A percentile compares a stretch with the other conserved stretches of the same genome.
Conservation (phyloP, 306 rosid genomes). For the Prunus fruticosa region DNA sequence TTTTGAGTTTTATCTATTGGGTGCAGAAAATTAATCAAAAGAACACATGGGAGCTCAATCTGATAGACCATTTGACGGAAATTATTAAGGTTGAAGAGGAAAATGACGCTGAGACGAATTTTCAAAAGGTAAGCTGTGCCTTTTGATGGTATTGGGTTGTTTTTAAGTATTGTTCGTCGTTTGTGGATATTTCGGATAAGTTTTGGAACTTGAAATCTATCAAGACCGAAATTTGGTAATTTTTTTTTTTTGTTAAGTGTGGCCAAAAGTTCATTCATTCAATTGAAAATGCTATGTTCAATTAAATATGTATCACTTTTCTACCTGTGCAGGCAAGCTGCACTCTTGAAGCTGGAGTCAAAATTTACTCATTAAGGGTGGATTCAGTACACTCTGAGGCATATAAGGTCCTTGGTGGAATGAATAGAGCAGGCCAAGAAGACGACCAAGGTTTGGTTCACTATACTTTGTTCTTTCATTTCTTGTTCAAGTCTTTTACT, state of each 20-base stretch:
- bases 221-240: background rate
- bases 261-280: background rate
- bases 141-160: background rate
- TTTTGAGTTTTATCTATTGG: background rate
- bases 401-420: constrained; percentile 94
- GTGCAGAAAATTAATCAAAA: constrained; percentile 97
- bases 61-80: constrained; percentile 90
- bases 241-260: background rate
- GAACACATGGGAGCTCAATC: constrained; percentile 89
- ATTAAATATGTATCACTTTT: constrained; percentile 9
- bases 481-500: background rate
- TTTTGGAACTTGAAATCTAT: background rate
- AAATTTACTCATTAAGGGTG: constrained; percentile 83
- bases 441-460: constrained; percentile 61
- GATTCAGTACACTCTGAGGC: constrained; percentile 97
- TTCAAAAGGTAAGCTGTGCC: constrained; percentile 65
- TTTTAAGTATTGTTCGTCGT: too few relatives aligned
- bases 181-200: background rate
- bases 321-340: constrained; percentile 74
- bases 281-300: constrained; percentile 1
- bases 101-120: constrained; percentile 76
- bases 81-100: constrained; percentile 81
- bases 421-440: constrained; percentile 95
- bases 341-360: constrained; percentile 97
- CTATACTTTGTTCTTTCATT: constrained; percentile 5